Base-by-base conservation (phyloP, 768 basidiomycete species). In the Lactarius sp. region DNA sequence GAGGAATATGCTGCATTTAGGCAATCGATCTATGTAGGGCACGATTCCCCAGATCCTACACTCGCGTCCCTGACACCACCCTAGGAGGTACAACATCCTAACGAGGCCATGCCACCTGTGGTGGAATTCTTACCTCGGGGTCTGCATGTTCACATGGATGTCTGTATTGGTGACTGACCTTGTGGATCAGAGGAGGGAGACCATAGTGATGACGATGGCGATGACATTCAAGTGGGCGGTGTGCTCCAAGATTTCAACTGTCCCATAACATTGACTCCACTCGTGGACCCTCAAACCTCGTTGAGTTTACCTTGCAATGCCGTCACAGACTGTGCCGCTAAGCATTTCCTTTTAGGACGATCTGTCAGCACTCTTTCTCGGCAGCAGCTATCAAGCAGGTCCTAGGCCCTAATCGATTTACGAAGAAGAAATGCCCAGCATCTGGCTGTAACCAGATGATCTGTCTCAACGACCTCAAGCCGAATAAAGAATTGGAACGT, bases 181-280 rank as follows among this genome's bases (percentile, higher is more conserved):
- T 36, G 18, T 56, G 52, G 14, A 59, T n/a, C 72, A 94, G 93
- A 94, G 81, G 79, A 83, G 47, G 90, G 85, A 10, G 92, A 93
- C 66, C 85, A 81, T 36, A 90, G 88, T 59, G 90, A 90, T 61
- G 86, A 86, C 54, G 86, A 86, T 56, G 94, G 95, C 37, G 90
- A 94, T 57, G 95, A 97, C 13, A 74, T 98, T 37, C 88, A 94
- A 74, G 78, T 96, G 55, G 95, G 95, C 57, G 94, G 92, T 31
- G 81, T 86, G 34, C 88, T 86, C 6, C 89, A 91, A 70, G 86
- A 85, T 69, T 92, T 86, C 78, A 87, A 84, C 60, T 96, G 94
- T 68, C 94, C 94, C 2, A 76, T 98, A 55, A 85, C 88, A 0
- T 77, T 94, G 50, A 81, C 77, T 2, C 72, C 80, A 14, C 79